A percentile compares a stretch with the other conserved stretches of the same genome.
Conservation (phyloP, 768 basidiomycete genomes). For the Suillus subalutaceus region DNA sequence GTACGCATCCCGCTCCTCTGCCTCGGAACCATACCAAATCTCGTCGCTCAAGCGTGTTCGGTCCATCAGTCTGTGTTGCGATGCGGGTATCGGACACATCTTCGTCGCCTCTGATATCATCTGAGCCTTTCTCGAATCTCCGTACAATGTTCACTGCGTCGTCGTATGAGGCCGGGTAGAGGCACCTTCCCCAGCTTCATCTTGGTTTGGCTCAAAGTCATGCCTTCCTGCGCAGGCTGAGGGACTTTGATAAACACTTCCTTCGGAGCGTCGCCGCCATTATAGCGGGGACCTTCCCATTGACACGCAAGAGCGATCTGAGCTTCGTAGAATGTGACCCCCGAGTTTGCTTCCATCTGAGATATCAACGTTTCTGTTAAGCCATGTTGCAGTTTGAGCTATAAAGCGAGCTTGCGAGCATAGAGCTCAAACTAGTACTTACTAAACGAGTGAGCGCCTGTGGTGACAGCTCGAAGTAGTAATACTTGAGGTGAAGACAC, state of each 20-base stretch:
- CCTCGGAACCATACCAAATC: constrained; percentile 80
- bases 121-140: constrained; percentile 71
- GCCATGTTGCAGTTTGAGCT: constrained; percentile 1
- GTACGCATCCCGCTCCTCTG: constrained; percentile 81
- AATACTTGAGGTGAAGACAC: too few relatives aligned
- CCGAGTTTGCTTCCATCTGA: constrained; percentile 72
- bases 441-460: too few relatives aligned
- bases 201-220: constrained; percentile 52
- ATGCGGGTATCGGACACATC: constrained; percentile 74
- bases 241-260: constrained; percentile 63
- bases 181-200: constrained; percentile 62
- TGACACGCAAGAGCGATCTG: constrained; percentile 82
- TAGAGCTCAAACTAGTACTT: too few relatives aligned
- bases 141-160: constrained; percentile 71
- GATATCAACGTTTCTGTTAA: constrained; percentile 52
- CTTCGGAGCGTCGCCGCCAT: constrained; percentile 38
- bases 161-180: constrained; percentile 65
- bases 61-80: constrained; percentile 78
- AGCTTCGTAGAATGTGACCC: constrained; percentile 82
- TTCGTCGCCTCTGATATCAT: constrained; percentile 56
- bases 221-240: constrained; percentile 49
- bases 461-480: too few relatives aligned
- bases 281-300: constrained; percentile 63
- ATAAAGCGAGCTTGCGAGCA: too few relatives aligned
- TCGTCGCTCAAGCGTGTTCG: constrained; percentile 68